Percentiles rank a stretch among this genome's conserved stretches.
Evolutionary conservation across 768 basidiomycete genomes (phyloP).

Genomic region (Suillus occidentalis): DNA sequence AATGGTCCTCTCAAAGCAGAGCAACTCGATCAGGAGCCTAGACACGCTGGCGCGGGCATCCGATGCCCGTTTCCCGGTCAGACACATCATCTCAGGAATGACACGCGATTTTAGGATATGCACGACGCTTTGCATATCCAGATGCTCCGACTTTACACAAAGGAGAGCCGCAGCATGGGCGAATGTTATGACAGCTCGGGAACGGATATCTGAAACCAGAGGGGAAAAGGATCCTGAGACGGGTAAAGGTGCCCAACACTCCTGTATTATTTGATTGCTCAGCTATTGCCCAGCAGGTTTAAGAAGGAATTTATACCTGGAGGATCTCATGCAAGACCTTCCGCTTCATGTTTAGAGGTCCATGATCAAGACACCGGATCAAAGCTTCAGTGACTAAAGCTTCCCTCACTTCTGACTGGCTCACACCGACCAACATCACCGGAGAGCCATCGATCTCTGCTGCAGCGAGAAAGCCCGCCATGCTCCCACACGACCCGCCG

Average conservation of each 20-base stretch:
- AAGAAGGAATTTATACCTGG: conserved; percentile 39
- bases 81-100: conserved; percentile 46
- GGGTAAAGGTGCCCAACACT: conserved; percentile 4
- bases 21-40: conserved; percentile 42
- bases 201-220: conserved; percentile 45
- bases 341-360: conserved; percentile 41
- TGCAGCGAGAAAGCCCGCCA: conserved; percentile 33
- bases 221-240: conserved; percentile 26
- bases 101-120: conserved; percentile 44
- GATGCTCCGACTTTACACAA: neutral
- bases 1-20: conserved; percentile 29
- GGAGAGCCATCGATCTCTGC: conserved; percentile 13
- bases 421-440: conserved; percentile 12
- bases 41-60: conserved; percentile 43
- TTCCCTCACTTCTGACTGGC: conserved; percentile 38
- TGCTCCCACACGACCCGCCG: conserved; percentile 47
- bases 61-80: conserved; percentile 31
- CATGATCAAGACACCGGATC: conserved; percentile 49
- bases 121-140: conserved; percentile 35
- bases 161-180: conserved; percentile 21
- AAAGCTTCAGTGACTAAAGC: conserved; percentile 44
- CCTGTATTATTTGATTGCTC: neutral
- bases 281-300: neutral
- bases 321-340: conserved; percentile 51
- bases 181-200: conserved; percentile 46